Conservation (phyloP, 768 basidiomycete species). For the Boletus tylopilopsis region DNA sequence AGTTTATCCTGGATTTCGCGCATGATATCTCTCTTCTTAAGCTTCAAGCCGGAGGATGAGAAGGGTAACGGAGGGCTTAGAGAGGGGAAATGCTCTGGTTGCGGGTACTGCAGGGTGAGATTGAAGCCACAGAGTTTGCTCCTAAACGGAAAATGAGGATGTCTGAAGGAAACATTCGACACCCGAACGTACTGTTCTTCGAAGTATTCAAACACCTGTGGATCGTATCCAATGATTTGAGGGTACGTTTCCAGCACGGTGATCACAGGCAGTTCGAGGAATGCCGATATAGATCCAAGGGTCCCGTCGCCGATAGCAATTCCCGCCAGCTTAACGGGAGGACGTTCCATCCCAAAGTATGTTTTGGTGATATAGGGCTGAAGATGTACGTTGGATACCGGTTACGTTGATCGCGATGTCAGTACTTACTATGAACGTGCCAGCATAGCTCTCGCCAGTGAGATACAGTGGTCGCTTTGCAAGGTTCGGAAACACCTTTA, state of each 20-base stretch:
- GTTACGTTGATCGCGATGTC: constrained; percentile 27
- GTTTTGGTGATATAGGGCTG: constrained; percentile 75
- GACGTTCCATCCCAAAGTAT: constrained; percentile 55
- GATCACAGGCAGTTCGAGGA: constrained; percentile 53
- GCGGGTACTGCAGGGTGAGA: neutral
- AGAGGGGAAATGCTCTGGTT: neutral
- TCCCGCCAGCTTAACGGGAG: constrained; percentile 64
- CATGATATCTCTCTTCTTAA: neutral
- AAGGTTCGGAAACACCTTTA: constrained; percentile 67
- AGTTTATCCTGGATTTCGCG: neutral
- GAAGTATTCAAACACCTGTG: constrained; percentile 62
- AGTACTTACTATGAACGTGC: constrained; percentile 55
- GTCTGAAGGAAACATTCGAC: neutral
- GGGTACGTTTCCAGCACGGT: constrained; percentile 67
- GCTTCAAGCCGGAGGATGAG: neutral
- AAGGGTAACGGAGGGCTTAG: neutral
- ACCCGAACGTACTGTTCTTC: constrained; percentile 50
- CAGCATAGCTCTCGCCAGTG: constrained; percentile 75
- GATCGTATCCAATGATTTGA: constrained; percentile 69
- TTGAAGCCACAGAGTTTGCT: neutral
- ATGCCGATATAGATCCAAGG: constrained; percentile 45
- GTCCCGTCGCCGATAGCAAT: constrained; percentile 69
- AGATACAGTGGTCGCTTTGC: constrained; percentile 61
- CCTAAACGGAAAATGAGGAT: neutral
- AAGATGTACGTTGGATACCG: constrained; percentile 21